A percentile compares a stretch with the other conserved stretches of the same genome.
phyloP scores from a whole-genome alignment of 257 asterid genomes.

The Nicotiana undulata region DNA sequence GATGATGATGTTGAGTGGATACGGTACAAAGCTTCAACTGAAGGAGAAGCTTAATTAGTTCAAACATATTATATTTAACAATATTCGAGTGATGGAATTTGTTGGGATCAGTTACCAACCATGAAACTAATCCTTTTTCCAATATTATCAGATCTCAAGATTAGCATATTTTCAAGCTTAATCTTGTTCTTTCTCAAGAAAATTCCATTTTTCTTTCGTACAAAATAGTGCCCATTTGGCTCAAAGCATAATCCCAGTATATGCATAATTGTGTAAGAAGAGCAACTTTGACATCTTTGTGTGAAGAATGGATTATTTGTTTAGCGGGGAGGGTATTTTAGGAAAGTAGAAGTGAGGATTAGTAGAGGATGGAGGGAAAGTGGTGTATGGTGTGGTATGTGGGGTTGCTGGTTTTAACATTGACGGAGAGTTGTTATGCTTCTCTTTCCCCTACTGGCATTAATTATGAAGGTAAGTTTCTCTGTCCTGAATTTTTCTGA shows the following conservation, averaged over 20 bases:
- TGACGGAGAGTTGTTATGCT: constrained; percentile 49
- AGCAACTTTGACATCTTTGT: constrained; percentile 36
- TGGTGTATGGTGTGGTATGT: constrained; percentile 31
- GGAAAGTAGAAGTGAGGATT: background rate
- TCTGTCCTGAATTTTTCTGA: background rate
- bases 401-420: constrained; percentile 34
- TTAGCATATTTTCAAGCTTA: constrained; percentile 38
- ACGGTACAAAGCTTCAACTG: constrained; percentile 19
- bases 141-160: constrained; percentile 64
- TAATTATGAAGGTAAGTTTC: constrained; percentile 80
- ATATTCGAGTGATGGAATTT: constrained; percentile 19
- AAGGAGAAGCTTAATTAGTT: background rate
- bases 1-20: constrained; percentile 25
- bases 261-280: constrained; percentile 18
- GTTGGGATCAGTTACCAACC: constrained; percentile 33
- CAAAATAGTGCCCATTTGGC: constrained; percentile 10
- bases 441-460: constrained; percentile 97
- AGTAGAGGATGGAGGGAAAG: constrained; percentile 43
- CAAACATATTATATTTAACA: background rate
- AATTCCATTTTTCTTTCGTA: constrained; percentile 23
- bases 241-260: background rate
- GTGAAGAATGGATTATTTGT: too few species aligned
- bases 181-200: constrained; percentile 30
- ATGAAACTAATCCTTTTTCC: background rate
- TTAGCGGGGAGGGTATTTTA: too few species aligned